Evolutionary conservation across 1,284 basidiomycete species (phyloP).

Genomic region (Pseudozyma hubeiensis): DNA sequence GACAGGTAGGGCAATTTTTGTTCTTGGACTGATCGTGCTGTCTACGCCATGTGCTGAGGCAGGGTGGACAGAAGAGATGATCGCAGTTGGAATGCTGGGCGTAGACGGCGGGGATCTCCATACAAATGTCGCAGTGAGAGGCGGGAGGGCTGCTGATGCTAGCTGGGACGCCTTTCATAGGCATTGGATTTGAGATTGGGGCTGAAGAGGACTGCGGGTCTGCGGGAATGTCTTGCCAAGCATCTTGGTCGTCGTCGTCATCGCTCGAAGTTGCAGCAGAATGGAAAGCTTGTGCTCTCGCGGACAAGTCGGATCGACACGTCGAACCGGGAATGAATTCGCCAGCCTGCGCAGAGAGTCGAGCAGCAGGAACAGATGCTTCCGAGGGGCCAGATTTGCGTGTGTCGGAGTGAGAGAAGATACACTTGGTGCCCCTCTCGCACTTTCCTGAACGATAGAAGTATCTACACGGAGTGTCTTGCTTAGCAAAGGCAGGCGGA

Average conservation of each 20-base stretch:
- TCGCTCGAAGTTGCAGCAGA: neutral
- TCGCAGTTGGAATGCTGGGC: conserved; percentile 44
- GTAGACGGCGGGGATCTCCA: conserved; percentile 37
- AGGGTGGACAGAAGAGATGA: conserved; percentile 44
- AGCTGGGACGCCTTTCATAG: conserved; percentile 19
- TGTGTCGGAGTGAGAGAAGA: conserved; percentile 27
- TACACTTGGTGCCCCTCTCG: conserved; percentile 31
- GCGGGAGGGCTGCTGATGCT: conserved; percentile 14
- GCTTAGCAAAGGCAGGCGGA: neutral
- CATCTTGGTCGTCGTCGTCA: conserved; percentile 3
- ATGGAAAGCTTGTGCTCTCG: conserved; percentile 17
- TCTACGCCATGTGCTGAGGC: conserved; percentile 37
- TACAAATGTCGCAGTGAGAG: conserved; percentile 42
- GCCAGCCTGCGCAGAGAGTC: conserved; percentile 13
- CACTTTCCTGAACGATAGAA: conserved; percentile 40
- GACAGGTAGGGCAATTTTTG: conserved; percentile 46
- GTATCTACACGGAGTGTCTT: conserved; percentile 29
- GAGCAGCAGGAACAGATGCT: neutral
- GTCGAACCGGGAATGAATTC: conserved; percentile 9
- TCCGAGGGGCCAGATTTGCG: neutral
- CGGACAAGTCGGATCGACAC: conserved; percentile 10
- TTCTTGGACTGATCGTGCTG: conserved; percentile 17
- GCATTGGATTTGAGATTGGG: neutral
- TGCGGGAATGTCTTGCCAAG: conserved; percentile 8
- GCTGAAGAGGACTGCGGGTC: neutral